Percentiles rank a stretch among this genome's conserved stretches.
phyloP scores from a whole-genome alignment of 257 asterid genomes.

The Solanum tacnaense region DNA sequence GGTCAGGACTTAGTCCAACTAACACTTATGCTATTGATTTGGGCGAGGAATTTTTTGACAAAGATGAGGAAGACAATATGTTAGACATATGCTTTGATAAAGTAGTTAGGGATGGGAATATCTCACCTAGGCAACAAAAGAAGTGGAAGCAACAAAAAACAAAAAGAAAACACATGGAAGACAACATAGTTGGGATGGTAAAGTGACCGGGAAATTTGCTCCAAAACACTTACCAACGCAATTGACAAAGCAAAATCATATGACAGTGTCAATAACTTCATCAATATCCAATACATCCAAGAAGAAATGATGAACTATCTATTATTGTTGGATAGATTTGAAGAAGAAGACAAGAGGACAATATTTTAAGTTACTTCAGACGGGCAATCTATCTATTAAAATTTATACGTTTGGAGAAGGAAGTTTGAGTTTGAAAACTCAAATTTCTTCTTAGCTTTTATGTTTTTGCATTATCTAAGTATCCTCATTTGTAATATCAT shows the following conservation, averaged over 20 bases:
- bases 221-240: neutral
- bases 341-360: neutral
- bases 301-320: neutral
- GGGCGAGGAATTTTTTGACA: neutral
- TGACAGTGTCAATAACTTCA: neutral
- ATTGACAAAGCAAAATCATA: neutral
- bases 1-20: neutral
- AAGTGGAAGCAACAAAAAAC: no score
- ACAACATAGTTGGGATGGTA: neutral
- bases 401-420: neutral
- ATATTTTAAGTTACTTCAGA: neutral
- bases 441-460: neutral
- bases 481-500: neutral
- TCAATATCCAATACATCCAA: neutral
- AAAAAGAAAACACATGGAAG: neutral
- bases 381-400: neutral
- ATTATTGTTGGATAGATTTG: neutral
- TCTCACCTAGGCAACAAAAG: neutral
- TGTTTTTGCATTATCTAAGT: neutral
- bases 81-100: neutral
- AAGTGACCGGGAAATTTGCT: no score
- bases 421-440: neutral
- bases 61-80: neutral
- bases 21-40: no score
- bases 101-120: neutral